Percentiles rank a stretch among this genome's conserved stretches.
Evolutionary conservation across 129 eudicot species (phyloP).

Genomic region (Chrysanthemum makinoi): DNA sequence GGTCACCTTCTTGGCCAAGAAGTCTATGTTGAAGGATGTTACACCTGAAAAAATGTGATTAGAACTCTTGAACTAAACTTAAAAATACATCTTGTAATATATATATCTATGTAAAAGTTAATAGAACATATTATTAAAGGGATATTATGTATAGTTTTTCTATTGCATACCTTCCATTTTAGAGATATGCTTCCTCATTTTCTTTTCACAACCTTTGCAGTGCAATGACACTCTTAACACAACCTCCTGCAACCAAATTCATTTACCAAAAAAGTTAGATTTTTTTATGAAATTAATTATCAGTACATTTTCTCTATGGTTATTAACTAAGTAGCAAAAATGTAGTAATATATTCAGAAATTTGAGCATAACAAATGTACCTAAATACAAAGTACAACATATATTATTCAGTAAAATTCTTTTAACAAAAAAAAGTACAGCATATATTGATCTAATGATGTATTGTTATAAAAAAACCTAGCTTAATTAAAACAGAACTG

Average conservation of each 20-base stretch:
- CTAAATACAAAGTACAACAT: no score
- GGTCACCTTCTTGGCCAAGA: slow-evolving; percentile 79
- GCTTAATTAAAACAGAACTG: no score
- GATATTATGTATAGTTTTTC: no score
- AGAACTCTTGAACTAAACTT: neutral
- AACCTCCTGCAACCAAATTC: slow-evolving; percentile 66
- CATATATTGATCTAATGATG: no score
- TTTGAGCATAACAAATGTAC: no score
- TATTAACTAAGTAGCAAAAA: no score
- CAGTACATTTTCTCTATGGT: neutral
- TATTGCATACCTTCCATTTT: slow-evolving; percentile 66
- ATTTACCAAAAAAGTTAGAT: neutral
- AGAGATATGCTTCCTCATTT: slow-evolving; percentile 85
- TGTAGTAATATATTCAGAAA: no score
- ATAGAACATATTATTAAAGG: neutral
- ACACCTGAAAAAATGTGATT: slow-evolving; percentile 47
- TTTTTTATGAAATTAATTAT: neutral
- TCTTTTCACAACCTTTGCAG: slow-evolving; percentile 89
- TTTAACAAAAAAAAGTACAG: no score
- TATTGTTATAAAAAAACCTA: no score
- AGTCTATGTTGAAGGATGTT: slow-evolving; percentile 74
- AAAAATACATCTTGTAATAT: neutral
- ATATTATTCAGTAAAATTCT: no score
- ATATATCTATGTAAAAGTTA: neutral
- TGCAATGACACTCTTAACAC: slow-evolving; percentile 89